Evolutionary conservation across 345 rosid genomes (phyloP), one percentile per base, ranked within the genome.

Genomic region (Camelina neglecta): DNA sequence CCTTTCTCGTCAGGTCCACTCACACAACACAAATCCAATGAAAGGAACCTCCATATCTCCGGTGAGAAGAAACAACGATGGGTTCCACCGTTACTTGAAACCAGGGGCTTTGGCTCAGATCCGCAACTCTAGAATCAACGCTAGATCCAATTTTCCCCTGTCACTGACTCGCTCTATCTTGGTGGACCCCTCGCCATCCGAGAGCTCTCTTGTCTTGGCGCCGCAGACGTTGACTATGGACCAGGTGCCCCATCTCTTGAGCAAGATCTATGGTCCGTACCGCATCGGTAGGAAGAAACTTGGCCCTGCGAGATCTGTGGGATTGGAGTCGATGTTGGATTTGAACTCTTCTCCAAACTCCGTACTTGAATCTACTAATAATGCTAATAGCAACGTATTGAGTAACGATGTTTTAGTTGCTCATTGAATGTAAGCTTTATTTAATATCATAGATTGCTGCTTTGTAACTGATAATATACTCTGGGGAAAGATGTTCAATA

Each of bases 31-130:
- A 29, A 26, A 29, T 29, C 77, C 35, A 8, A 83, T 83, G 86
- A 83, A 75, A 51, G 70, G 61, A 68, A 53, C 38, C 57, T 71
- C 86, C 1, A 79, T 36, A 73, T 82, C 87, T 1, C 61, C 71
- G 23, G 11, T 60, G 20, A 78, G 69, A 39, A 80, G 74, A 65
- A 62, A 49, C 72, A 62, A 49, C 72, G 83, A 83, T 11, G 81
- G 78, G 4, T 80, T 76, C 75, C 81, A 82, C 73, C 80, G 73
- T 33, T 89, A 81, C 75, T 74, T 89, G 50, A 89, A 84, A 67
- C 89, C 91, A 1, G 90, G 93, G 6, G 86, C 87, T 5, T 75
- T 89, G 4, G 88, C 91, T 31, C 86, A 75, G 60, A 75, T 89
- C 74, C 75, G 91, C 15, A 82, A 87, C 82, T 82, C 87, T 48